Percentiles rank a stretch among this genome's conserved stretches.
Evolutionary conservation across 306 rosid species (phyloP).

Genomic region (Luffa aegyptiaca): DNA sequence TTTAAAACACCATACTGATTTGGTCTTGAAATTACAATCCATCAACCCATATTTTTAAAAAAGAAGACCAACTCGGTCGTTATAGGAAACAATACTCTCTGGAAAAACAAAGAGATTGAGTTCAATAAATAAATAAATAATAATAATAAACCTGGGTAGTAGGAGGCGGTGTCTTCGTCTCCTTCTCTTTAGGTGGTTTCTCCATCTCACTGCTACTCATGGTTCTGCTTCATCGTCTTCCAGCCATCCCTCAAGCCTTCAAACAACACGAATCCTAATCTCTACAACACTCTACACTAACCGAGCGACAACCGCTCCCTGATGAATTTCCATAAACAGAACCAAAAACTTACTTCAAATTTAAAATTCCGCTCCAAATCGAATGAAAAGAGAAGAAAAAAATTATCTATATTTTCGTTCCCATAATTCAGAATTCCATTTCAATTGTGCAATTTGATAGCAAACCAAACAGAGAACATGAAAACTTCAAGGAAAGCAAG

Average conservation of each 20-base stretch:
- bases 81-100: background rate
- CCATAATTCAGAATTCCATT: background rate
- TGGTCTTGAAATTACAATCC: background rate
- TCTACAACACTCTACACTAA: background rate
- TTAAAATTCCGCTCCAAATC: background rate
- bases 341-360: background rate
- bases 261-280: constrained; percentile 28
- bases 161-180: constrained; percentile 61
- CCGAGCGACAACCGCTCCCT: background rate
- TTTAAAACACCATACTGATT: background rate
- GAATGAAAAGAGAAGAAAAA: background rate
- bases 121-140: background rate
- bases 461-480: background rate
- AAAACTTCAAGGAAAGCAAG: background rate
- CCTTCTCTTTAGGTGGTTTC: constrained; percentile 57
- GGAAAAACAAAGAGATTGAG: background rate
- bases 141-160: constrained; percentile 44
- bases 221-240: constrained; percentile 23
- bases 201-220: constrained; percentile 89
- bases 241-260: constrained; percentile 39
- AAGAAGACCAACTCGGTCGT: background rate
- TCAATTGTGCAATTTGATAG: background rate
- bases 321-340: background rate
- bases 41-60: background rate
- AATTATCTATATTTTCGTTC: background rate